Base-by-base conservation (phyloP, 345 rosid species). In the Linum lewisii region DNA sequence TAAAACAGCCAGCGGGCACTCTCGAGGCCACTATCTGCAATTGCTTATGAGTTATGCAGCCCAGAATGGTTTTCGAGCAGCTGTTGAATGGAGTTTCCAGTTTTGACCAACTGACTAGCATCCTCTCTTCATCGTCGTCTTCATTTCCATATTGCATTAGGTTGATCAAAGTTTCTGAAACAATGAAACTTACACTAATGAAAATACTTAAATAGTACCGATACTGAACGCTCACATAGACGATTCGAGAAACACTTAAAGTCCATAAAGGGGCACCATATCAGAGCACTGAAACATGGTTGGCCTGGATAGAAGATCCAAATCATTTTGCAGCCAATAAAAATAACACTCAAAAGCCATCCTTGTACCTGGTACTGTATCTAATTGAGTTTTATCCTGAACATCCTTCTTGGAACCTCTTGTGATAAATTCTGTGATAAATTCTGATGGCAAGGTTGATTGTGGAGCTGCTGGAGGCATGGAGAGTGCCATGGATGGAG, bases 101-200 rank as follows among this genome's bases (percentile, higher is more conserved):
- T 25, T 0, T 25, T 24, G 14, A 75, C 47, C 63, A 66, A 79
- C 38, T 71, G 76, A 25, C 63, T 21, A 29, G 69, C 5, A 29
- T 54, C 72, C 79, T 86, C 19, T 83, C 82, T 0, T 66, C 52
- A 34, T 84, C 83, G 9, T 86, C 90, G 44, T 85, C 93, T 8
- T 84, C 95, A 19, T 87, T 83, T 18, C 93, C 85, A 72, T 90
- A 83, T 66, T 87, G 85, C 87, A 90, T 79, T 64, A 90, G 72
- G 77, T 87, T 85, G 63, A 85, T 78, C 66, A 87, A 76, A 24
- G 97, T 90, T 68, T 87, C 97, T 81, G 66, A 73, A 78, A 22
- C 62, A 69, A 54, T 57, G 16, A 24, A 65, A 56, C 4, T 32
- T 50, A 54, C 29, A 6, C 47, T 16, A 49, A 21, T 24, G 51